Conservation (phyloP, 2,329 filamentous ascomycete genomes). For the Onygenales sp. region DNA sequence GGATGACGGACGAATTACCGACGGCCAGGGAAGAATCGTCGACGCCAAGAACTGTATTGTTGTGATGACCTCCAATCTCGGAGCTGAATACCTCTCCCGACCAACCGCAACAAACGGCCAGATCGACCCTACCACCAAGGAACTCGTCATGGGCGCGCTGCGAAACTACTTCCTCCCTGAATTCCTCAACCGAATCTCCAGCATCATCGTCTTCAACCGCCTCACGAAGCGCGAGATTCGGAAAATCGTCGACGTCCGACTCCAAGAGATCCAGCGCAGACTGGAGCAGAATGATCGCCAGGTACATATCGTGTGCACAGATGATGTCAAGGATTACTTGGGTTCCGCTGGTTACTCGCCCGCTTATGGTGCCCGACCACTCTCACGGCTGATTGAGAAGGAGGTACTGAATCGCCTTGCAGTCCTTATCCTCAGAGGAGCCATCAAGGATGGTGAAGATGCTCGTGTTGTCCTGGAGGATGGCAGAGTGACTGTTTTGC, state of each 20-base stretch:
- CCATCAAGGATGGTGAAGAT: slow-evolving; percentile 73
- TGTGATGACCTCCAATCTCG: slow-evolving; percentile 97
- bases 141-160: slow-evolving; percentile 82
- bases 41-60: slow-evolving; percentile 98
- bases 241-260: slow-evolving; percentile 85
- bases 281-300: slow-evolving; percentile 78
- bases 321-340: slow-evolving; percentile 86
- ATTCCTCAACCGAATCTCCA: slow-evolving; percentile 96
- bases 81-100: slow-evolving; percentile 83
- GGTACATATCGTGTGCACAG: slow-evolving; percentile 69
- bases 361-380: slow-evolving; percentile 83
- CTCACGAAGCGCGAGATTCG: slow-evolving; percentile 84
- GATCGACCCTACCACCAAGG: slow-evolving; percentile 75
- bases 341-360: slow-evolving; percentile 88
- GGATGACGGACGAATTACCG: slow-evolving; percentile 97
- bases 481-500: slow-evolving; percentile 68
- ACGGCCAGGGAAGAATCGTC: slow-evolving; percentile 89
- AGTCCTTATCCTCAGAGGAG: slow-evolving; percentile 78
- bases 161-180: slow-evolving; percentile 96
- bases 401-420: slow-evolving; percentile 92
- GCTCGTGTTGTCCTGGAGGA: slow-evolving; percentile 71
- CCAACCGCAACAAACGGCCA: slow-evolving; percentile 68
- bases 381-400: slow-evolving; percentile 87
- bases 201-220: slow-evolving; percentile 95
- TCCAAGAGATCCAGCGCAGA: slow-evolving; percentile 83